Percentiles rank a stretch among this genome's conserved stretches.
Conservation (phyloP, 2,329 filamentous ascomycete species). For the Colletotrichum tropicale region DNA sequence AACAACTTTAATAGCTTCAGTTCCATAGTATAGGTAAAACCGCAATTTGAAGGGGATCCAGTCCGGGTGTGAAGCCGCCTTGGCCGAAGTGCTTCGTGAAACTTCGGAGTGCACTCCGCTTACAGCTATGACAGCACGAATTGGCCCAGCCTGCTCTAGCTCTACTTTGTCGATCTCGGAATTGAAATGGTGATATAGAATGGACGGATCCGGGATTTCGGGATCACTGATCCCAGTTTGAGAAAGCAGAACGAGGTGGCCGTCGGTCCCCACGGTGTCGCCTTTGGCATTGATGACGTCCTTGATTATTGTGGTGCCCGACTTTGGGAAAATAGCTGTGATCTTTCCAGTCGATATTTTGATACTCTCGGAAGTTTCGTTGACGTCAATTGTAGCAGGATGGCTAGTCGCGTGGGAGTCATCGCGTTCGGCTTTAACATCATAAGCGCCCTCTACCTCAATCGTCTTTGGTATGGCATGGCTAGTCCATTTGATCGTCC, state of each 20-base stretch:
- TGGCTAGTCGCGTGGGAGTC: slow-evolving; percentile 41
- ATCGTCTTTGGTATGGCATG: slow-evolving; percentile 50
- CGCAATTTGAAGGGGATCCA: slow-evolving; percentile 62
- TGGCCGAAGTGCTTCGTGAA: background rate
- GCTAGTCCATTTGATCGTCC: slow-evolving; percentile 65
- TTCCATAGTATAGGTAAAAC: slow-evolving; percentile 64
- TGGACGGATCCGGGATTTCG: slow-evolving; percentile 35
- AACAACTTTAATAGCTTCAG: slow-evolving; percentile 56
- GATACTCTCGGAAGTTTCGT: slow-evolving; percentile 28
- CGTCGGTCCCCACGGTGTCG: slow-evolving; percentile 47
- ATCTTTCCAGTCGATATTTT: slow-evolving; percentile 50
- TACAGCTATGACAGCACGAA: slow-evolving; percentile 53
- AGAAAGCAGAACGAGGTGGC: slow-evolving; percentile 58
- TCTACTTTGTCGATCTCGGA: slow-evolving; percentile 58
- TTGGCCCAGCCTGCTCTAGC: slow-evolving; percentile 49
- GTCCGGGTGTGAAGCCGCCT: slow-evolving; percentile 38
- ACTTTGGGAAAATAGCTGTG: slow-evolving; percentile 44
- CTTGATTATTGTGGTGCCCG: slow-evolving; percentile 42
- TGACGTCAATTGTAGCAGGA: slow-evolving; percentile 36
- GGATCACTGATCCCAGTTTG: slow-evolving; percentile 50
- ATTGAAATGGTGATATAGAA: slow-evolving; percentile 41
- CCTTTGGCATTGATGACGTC: slow-evolving; percentile 43
- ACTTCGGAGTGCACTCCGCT: slow-evolving; percentile 39
- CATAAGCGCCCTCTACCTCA: background rate
- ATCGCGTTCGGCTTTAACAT: slow-evolving; percentile 20